Evolutionary conservation across 2,329 filamentous ascomycete species (phyloP), one percentile per base, ranked within the genome.

Genomic region (Amauroascus niger): DNA sequence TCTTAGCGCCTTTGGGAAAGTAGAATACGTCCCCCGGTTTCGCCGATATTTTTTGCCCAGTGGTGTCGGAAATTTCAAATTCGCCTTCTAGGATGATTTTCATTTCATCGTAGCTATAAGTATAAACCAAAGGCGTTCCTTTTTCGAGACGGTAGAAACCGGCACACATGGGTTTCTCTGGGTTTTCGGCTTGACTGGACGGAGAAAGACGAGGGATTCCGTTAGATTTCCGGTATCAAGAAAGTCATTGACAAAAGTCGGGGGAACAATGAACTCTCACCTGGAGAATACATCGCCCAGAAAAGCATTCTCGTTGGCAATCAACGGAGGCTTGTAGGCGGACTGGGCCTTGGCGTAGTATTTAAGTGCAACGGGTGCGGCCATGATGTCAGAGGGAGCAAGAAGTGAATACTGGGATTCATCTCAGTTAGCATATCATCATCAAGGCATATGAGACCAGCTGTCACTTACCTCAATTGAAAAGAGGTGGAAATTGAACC

Each of bases 81-180:
- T 79, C 75, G 13, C 83, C 83, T 61, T 86, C 82, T 8, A 86
- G 69, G 58, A 87, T 82, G 64, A 86, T 83, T 73, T 86, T 86
- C 79, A 84, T 84, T 72, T 86, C 83, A 63, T 86, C 78, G 68
- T 86, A 86, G 39, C 74, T 80, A 69, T 86, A 86, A 30, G 76
- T 79, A 71, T 86, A 86, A 7, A 81, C 79, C 16, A 87, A 75
- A 1, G 81, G 79, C 2, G 80, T 80, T 61, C 83, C 82, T 60
- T 83, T 82, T 62, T 84, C 81, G 9, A 86, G 73, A 11, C 82
- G 76, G 72, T 84, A 86, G 64, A 87, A 78, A 20, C 83, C 83
- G 6, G 74, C 73, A 0, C 78, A 79, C 56, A 86, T 78, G 55
- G 83, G 82, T 61, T 77, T 79, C 9, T 78, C 75, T 13, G 77